Base-by-base conservation (phyloP, 2,329 filamentous ascomycete genomes). In the Phyllachora maydis region DNA sequence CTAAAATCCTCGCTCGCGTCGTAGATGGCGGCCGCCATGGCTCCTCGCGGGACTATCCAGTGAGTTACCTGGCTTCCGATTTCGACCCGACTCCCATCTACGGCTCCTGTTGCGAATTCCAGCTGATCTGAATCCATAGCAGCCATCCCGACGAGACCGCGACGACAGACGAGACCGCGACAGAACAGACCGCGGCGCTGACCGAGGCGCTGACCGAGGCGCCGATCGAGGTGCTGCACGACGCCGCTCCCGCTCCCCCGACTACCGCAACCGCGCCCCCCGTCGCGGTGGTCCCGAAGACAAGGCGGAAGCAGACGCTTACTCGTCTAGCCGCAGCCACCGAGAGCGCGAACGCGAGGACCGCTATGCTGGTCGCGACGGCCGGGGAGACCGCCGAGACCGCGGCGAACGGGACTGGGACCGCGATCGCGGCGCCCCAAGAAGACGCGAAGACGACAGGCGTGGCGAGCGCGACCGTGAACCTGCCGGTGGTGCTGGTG, bases 331-430 rank as follows among this genome's bases (percentile, higher is more conserved):
- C 49, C 75, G 85, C 36, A 83, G 74, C 52, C 90, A 92, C 47
- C 69, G 85, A 43, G 85, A 91, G 45, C 64, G 85, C 31, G 85
- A 95, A 53, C 76, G 85, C 31, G 85, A 95, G 49, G 85, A 93
- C 37, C 66, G 83, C 42, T 93, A 93, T 44, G 67, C 68, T 18
- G 72, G 73, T 16, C 65, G 75, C 32, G 64, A 69, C 28, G 54
- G 67, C 29, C 49, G 62, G 24, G 48, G 46, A 22, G 57, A 66
- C 18, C 59, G 65, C 16, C 18, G 32, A 14, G 37, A 35, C 8
- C 24, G 35, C 12, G 28, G 70, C 25, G 75, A 81, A n/a, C 62
- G 75, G 32, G 75, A 76, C 33, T 79, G 75, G 70, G 72, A 75
- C 41, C 62, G 73, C 42, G 77, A 83, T 30, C 57, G 74, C 31